A percentile compares a stretch with the other conserved stretches of the same genome.
phyloP scores from a whole-genome alignment of 257 asterid genomes.

The Fraxinus americana region DNA sequence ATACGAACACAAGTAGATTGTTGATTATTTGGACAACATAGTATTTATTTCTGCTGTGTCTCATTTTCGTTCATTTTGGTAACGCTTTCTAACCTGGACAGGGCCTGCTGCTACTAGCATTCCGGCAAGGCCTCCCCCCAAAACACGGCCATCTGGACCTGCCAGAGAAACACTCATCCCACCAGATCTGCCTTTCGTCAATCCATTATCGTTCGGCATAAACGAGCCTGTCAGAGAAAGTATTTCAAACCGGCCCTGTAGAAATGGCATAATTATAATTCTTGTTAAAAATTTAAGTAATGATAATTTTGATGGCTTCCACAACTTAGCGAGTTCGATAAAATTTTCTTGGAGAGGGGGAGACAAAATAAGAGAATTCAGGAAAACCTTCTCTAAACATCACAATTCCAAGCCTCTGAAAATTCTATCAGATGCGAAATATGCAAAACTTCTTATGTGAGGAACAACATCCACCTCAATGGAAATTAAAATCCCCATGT shows the following conservation, averaged over 20 bases:
- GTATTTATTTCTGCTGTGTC: background rate
- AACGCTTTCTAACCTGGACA: constrained; percentile 60
- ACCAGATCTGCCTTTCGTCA: constrained; percentile 84
- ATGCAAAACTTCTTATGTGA: background rate
- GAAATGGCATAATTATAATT: constrained; percentile 11
- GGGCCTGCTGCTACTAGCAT: constrained; percentile 85
- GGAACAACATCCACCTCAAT: background rate
- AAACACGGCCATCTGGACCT: constrained; percentile 92
- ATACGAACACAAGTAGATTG: background rate
- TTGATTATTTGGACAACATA: background rate
- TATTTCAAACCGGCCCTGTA: constrained; percentile 85
- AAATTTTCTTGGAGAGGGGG: background rate
- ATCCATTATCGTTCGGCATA: constrained; percentile 74
- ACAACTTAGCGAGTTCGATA: background rate
- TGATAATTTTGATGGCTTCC: background rate
- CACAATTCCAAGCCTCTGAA: background rate
- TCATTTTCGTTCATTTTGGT: too few species aligned
- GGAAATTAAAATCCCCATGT: background rate
- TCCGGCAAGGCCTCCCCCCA: constrained; percentile 97
- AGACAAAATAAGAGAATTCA: background rate
- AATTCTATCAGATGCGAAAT: background rate
- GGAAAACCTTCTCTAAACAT: constrained; percentile 6
- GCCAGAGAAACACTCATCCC: constrained; percentile 90
- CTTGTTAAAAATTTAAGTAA: background rate
- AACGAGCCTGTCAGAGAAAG: constrained; percentile 83